Base-by-base conservation (phyloP, 768 basidiomycete genomes). In the Lentinula edodes region DNA sequence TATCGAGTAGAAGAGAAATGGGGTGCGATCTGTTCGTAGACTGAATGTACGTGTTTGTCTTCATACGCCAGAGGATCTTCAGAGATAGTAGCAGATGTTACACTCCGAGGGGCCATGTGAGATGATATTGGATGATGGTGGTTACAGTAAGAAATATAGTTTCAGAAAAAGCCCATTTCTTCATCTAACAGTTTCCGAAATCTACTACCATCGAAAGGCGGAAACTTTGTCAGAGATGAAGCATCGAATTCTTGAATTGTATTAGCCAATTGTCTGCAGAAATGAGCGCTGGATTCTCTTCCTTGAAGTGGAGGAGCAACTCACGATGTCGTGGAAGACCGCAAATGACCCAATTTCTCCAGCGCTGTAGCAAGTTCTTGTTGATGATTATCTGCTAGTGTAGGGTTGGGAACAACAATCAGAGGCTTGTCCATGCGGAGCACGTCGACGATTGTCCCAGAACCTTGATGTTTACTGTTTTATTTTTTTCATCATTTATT, bases 311-410 rank as follows among this genome's bases (percentile, higher is more conserved):
- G 52, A 57, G 36, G 51, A 55, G 16, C 23, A 28, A 74, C 89
- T 75, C 73, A 93, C 92, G 72, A 67, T 51, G 87, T 76, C 13
- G 78, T 81, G 1, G 86, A 79, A 23, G 84, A 73, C 62, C 72
- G 79, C 51, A 94, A 74, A 73, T 91, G 78, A 6, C 82, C 80
- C 39, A 83, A 78, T 16, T 70, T 72, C 15, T 78, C 78, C 59
- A 99, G 76, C 12, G 86, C 84, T 43, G 79, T 73, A 0, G 96
- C 93, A 5, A 99, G 78, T 68, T 99, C 93, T 58, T 86, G 79
- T 77, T 99, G 96, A 69, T 99, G 96, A 70, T 97, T 91, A 72
- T 97, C 89, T 71, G 95, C 82, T 35, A 99, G 76, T 0, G 91
- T 89, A 46, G 87, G 77, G 71, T 99, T 99, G 10, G 95, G 95